These are phyloP conservation scores for Penicillium glabrum DNA, from an alignment of 2,329 filamentous ascomycete genomes.

Conservation along the genomic window DNA sequence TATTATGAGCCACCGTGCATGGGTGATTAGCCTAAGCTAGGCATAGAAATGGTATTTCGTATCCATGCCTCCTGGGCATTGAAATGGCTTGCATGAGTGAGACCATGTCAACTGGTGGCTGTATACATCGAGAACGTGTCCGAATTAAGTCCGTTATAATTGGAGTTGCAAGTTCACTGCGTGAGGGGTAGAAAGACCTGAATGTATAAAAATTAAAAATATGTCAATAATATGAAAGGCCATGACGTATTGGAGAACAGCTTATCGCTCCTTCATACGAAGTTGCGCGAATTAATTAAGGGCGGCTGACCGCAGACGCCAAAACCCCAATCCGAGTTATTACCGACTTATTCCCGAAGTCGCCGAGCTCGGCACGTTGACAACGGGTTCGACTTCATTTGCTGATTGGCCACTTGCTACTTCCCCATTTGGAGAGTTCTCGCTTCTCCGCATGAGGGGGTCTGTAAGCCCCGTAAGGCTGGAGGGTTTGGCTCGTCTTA, in stretches of 20 bases:
- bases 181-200: no score
- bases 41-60: neutral
- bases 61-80: neutral
- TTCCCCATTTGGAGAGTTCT: neutral
- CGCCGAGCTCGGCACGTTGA: neutral
- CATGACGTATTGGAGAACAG: no score
- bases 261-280: no score
- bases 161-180: no score
- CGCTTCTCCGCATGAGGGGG: neutral
- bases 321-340: neutral
- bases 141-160: no score
- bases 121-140: no score
- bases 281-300: neutral
- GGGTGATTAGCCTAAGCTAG: neutral
- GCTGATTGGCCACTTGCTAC: neutral
- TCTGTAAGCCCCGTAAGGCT: no score
- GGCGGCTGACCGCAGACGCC: neutral
- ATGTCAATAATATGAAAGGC: no score
- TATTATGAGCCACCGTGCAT: neutral
- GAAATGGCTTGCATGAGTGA: neutral
- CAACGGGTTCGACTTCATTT: neutral
- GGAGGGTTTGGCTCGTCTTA: neutral
- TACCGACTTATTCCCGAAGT: neutral
- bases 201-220: no score
- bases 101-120: no score